Evolutionary conservation across 768 basidiomycete genomes (phyloP).

Genomic region (Lactarius tabidus): DNA sequence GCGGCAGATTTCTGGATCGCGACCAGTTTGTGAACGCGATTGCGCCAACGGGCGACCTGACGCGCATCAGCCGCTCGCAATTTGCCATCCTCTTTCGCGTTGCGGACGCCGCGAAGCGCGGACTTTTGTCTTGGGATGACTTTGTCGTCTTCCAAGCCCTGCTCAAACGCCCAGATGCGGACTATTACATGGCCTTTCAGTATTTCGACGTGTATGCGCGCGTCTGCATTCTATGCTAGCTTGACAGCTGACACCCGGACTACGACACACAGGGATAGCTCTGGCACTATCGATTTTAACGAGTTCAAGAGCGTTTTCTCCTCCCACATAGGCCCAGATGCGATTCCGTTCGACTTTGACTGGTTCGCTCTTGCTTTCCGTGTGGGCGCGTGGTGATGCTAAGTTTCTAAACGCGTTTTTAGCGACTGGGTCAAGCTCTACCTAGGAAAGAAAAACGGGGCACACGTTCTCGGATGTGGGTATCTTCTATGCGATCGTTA

Average conservation of each 20-base stretch:
- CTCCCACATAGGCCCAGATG: constrained; percentile 69
- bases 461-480: constrained; percentile 89
- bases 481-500: background rate
- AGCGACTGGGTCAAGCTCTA: constrained; percentile 97
- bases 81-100: constrained; percentile 89
- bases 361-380: constrained; percentile 47
- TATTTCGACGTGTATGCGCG: constrained; percentile 80
- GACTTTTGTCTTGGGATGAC: constrained; percentile 89
- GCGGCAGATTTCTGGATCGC: constrained; percentile 71
- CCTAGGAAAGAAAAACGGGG: constrained; percentile 87
- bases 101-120: constrained; percentile 73
- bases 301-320: constrained; percentile 93
- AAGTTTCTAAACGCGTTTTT: constrained; percentile 2
- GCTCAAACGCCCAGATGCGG: constrained; percentile 91
- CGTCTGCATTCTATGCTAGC: constrained; percentile 6
- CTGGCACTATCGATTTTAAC: constrained; percentile 90
- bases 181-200: constrained; percentile 95
- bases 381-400: background rate
- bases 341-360: constrained; percentile 94
- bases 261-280: constrained; percentile 83
- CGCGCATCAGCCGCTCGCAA: constrained; percentile 82
- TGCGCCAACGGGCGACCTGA: constrained; percentile 79
- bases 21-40: constrained; percentile 95
- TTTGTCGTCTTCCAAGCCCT: constrained; percentile 93
- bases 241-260: background rate